Conservation (phyloP, 179 eudicot genomes). For the Kewa caespitosa region DNA sequence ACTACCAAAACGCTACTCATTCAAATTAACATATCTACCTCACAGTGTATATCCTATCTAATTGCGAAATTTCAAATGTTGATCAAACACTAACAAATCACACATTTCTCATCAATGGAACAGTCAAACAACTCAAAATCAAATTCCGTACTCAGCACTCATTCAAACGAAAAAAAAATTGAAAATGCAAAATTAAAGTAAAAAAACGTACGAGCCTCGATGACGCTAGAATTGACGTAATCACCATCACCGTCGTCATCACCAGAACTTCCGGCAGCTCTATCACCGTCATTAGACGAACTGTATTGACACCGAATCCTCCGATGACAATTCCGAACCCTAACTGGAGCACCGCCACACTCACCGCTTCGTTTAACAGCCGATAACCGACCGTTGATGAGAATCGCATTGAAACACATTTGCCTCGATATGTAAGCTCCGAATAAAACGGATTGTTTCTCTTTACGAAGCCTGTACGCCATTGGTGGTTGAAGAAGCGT, state of each 20-base stretch:
- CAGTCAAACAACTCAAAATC: too few species aligned
- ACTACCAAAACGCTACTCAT: background rate
- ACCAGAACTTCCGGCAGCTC: slow-evolving; percentile 53
- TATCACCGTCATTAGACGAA: slow-evolving; percentile 66
- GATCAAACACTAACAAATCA: too few species aligned
- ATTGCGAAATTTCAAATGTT: too few species aligned
- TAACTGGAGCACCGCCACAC: slow-evolving; percentile 4
- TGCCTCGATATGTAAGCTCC: slow-evolving; percentile 21
- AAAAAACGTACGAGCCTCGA: slow-evolving; percentile 82
- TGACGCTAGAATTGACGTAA: slow-evolving; percentile 65
- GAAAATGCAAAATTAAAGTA: background rate
- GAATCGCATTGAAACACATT: slow-evolving; percentile 23
- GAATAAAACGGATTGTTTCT: background rate
- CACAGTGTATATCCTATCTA: too few species aligned
- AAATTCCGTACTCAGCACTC: too few species aligned
- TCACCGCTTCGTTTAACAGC: background rate
- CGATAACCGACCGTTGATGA: slow-evolving; percentile 22
- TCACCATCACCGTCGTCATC: slow-evolving; percentile 43
- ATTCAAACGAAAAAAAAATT: background rate
- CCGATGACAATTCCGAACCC: slow-evolving; percentile 15
- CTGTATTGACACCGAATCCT: slow-evolving; percentile 49
- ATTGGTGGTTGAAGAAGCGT: slow-evolving; percentile 24
- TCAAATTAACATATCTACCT: too few species aligned
- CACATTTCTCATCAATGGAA: too few species aligned
- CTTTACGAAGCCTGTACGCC: background rate